Percentiles rank a stretch among this genome's conserved stretches.
phyloP scores from a whole-genome alignment of 306 rosid species.

The Sindora glabra region DNA sequence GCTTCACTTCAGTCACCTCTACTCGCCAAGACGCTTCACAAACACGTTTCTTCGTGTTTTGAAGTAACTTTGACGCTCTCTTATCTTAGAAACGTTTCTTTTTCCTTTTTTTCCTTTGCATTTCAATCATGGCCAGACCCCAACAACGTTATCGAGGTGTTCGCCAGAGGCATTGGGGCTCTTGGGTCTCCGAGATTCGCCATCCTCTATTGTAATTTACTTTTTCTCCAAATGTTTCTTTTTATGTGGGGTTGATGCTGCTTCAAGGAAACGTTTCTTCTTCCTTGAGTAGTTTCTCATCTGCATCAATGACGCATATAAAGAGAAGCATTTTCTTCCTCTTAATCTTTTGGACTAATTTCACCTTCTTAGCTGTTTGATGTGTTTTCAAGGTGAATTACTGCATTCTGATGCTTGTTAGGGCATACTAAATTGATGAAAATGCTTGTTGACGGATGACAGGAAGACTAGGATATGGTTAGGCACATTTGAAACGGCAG shows the following conservation, averaged over 20 bases:
- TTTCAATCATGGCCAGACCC: conserved; percentile 56
- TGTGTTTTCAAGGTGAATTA: neutral
- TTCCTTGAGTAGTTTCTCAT: no score
- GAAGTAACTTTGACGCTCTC: no score
- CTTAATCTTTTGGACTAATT: neutral
- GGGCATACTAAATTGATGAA: neutral
- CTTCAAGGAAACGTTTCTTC: neutral
- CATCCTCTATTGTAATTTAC: conserved; percentile 35
- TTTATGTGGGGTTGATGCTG: neutral
- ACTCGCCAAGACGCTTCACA: conserved; percentile 19
- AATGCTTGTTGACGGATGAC: neutral
- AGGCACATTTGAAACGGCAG: conserved; percentile 80
- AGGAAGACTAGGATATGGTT: conserved; percentile 85
- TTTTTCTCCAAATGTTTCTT: neutral
- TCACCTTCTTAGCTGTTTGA: neutral
- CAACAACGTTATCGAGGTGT: conserved; percentile 76
- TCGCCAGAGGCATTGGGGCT: conserved; percentile 81
- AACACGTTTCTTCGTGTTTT: neutral
- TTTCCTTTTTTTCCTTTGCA: neutral
- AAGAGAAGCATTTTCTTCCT: no score
- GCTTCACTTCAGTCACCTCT: conserved; percentile 17
- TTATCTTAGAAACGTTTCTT: neutral
- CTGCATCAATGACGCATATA: no score
- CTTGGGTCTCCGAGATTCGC: conserved; percentile 90
- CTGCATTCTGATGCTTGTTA: neutral